Conservation (phyloP, 352 stramenopile species). For the Pythium sukuiense region DNA sequence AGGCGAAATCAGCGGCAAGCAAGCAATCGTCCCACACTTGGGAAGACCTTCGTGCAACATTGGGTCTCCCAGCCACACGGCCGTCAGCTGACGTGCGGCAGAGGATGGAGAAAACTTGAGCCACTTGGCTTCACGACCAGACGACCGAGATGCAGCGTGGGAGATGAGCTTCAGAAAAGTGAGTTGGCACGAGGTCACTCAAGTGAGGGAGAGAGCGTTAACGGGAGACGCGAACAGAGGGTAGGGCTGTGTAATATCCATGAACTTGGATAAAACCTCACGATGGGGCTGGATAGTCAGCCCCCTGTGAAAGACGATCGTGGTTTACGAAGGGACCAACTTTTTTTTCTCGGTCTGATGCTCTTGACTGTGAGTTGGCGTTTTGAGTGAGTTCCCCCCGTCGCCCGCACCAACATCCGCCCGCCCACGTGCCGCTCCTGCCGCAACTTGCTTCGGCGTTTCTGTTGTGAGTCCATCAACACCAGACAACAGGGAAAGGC, state of each 20-base stretch:
- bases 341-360: neutral
- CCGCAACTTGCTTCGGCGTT: neutral
- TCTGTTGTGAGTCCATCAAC: conserved; percentile 1
- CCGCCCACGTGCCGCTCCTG: neutral
- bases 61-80: neutral
- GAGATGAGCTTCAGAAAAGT: neutral
- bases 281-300: neutral
- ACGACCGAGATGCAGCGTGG: neutral
- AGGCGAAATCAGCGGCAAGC: conserved; percentile 2
- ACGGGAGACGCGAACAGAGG: neutral
- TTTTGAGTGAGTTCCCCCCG: conserved; percentile 8
- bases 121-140: conserved; percentile 2
- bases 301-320: conserved; percentile 4
- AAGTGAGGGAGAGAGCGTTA: neutral
- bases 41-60: conserved; percentile 24
- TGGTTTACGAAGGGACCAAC: conserved; percentile 3
- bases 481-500: neutral
- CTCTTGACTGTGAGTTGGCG: neutral
- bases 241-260: neutral
- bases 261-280: conserved; percentile 2
- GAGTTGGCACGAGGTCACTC: neutral
- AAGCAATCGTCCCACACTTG: conserved; percentile 7
- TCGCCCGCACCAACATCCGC: neutral
- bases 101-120: neutral
- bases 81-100: neutral